A percentile compares a stretch with the other conserved stretches of the same genome.
phyloP scores from a whole-genome alignment of 1,284 basidiomycete species.

The Papiliotrema flavescens region DNA sequence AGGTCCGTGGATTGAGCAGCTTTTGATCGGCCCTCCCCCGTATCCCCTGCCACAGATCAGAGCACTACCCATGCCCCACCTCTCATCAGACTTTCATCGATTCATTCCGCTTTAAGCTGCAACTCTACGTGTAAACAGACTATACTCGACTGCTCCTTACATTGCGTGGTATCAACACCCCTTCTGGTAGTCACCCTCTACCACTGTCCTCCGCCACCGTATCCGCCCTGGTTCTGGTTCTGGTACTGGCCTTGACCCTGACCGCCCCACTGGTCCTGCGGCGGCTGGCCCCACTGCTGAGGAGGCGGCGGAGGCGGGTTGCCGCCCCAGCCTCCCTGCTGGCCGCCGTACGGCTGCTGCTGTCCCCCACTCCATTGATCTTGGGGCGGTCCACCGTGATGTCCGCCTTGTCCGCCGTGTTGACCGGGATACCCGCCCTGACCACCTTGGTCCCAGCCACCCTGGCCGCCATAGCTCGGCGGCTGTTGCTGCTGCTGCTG shows the following conservation, averaged over 20 bases:
- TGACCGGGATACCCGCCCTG: conserved; percentile 1
- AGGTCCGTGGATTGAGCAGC: no score
- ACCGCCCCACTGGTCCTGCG: background rate
- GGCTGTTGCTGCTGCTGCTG: conserved; percentile 1
- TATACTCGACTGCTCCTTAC: background rate
- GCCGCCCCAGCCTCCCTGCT: background rate
- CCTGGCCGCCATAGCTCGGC: conserved; percentile 1
- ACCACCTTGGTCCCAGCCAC: conserved; percentile 3
- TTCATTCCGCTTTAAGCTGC: no score
- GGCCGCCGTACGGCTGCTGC: no score
- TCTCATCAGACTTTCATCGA: no score
- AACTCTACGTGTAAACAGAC: no score
- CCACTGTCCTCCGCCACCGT: background rate
- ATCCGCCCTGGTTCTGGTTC: no score
- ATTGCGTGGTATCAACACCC: no score
- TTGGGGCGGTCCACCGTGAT: conserved; percentile 4
- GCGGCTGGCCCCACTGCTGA: conserved; percentile 6
- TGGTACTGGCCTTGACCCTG: background rate
- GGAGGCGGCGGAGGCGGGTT: conserved; percentile 3
- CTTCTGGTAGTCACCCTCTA: background rate
- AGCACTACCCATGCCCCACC: no score
- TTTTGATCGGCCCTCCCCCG: no score
- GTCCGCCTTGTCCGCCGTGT: background rate
- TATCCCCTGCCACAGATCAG: no score
- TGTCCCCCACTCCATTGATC: no score